Base-by-base conservation (phyloP, 1,284 basidiomycete species). In the Anthracocystis panici-leucophaei region DNA sequence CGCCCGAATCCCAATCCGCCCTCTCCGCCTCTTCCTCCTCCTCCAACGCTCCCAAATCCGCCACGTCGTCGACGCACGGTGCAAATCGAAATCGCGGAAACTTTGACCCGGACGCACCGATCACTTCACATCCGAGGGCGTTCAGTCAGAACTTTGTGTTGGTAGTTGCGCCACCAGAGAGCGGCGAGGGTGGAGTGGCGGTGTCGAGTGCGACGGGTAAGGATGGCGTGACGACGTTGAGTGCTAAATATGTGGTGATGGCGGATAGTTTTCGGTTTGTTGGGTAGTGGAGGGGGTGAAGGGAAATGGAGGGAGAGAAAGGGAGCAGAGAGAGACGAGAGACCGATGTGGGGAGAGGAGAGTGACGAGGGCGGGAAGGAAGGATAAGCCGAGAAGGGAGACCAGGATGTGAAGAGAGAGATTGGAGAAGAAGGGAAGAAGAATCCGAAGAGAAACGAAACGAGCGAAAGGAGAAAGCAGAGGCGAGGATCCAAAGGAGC, bases 101-200 rank as follows among this genome's bases (percentile, higher is more conserved):
- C 35, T 79, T 74, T 53, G 80, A 80, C 27, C 70, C 79, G 10
- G 72, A 77, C 46, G 76, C 81, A 16, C 82, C 82, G 14, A 65
- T 82, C 21, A 58, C 73, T 5, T 68, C 73, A 11, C 77, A 78
- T 25, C 81, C 81, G 0, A 54, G 80, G 11, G 78, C 77, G 0
- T 84, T 82, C 45, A 64, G 61, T 8, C 82, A 84, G 56, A 82
- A 76, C 33, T 84, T 82, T 59, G 71, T 82, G 8, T 65, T 83
- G 4, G 74, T 82, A 12, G 69, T 78, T 45, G 65, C 62, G 18
- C 16, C 20, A 5, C 21, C 29, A 4, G 56, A 56, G 21, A 62
- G 49, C 11, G 46, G 25, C 0, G 71, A 78, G 10, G 67, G 67
- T 5, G 66, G 65, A 7, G 69, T 74, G n/a, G 57, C 60, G 20